Conservation (phyloP, 495 filamentous ascomycete species). For the Annulohypoxylon bovei region DNA sequence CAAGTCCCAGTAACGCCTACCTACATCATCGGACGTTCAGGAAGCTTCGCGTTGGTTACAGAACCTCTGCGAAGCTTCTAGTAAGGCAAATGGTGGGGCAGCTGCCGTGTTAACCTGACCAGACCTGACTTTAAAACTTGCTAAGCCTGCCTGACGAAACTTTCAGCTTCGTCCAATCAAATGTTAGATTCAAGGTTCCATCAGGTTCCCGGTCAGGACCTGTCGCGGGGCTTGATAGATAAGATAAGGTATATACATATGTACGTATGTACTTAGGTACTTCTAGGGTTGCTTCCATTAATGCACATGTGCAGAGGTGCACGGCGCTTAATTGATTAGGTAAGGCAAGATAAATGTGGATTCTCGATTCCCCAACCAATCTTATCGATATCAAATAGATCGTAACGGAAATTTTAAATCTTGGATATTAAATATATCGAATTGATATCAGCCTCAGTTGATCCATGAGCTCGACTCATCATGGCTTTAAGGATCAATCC, state of each 20-base stretch:
- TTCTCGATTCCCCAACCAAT: background rate
- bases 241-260: constrained; percentile 10
- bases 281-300: background rate
- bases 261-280: too few species aligned
- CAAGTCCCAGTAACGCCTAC: constrained; percentile 15
- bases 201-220: background rate
- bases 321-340: background rate
- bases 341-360: constrained; percentile 14
- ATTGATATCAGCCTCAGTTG: constrained; percentile 17
- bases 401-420: constrained; percentile 36
- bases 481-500: constrained; percentile 43
- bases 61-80: constrained; percentile 36
- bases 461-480: constrained; percentile 13
- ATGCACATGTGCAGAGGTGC: background rate
- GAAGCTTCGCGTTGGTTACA: constrained; percentile 21
- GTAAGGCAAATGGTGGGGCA: constrained; percentile 24
- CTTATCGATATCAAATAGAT: background rate
- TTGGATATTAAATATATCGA: constrained; percentile 4
- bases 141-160: constrained; percentile 24
- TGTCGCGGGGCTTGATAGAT: background rate
- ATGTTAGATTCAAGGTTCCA: background rate
- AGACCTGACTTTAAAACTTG: constrained; percentile 7
- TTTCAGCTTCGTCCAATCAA: constrained; percentile 6
- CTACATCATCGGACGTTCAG: constrained; percentile 37
- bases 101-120: background rate